A percentile compares a stretch with the other conserved stretches of the same genome.
Conservation (phyloP, 78 protist species). For the Isochrysis galbana region DNA sequence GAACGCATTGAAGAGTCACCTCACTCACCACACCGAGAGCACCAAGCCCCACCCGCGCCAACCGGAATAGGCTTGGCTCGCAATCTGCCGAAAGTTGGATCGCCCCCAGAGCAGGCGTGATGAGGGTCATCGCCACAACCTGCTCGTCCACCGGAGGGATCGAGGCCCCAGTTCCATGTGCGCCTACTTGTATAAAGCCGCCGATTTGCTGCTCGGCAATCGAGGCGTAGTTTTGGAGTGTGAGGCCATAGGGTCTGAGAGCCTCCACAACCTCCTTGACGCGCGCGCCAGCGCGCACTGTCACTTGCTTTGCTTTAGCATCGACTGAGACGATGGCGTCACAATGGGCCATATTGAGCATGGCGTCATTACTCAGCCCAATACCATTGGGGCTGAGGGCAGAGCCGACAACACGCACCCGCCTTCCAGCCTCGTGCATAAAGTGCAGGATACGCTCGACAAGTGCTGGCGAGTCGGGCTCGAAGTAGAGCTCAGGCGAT, state of each 20-base stretch:
- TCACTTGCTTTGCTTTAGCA: background rate
- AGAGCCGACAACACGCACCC: background rate
- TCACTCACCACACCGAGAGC: slow-evolving; percentile 28
- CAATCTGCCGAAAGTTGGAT: background rate
- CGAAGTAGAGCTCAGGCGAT: background rate
- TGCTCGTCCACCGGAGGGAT: slow-evolving; percentile 34
- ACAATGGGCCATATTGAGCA: slow-evolving; percentile 11
- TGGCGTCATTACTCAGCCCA: background rate
- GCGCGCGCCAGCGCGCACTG: slow-evolving; percentile 29
- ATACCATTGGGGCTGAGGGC: slow-evolving; percentile 14
- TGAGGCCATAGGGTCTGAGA: slow-evolving; percentile 31
- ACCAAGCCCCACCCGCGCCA: slow-evolving; percentile 35
- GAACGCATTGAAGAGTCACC: slow-evolving; percentile 46
- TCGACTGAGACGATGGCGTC: background rate
- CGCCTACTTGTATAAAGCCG: slow-evolving; percentile 14
- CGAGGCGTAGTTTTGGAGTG: slow-evolving; percentile 38
- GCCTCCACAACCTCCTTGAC: slow-evolving; percentile 27
- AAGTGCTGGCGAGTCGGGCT: background rate
- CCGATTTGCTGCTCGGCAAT: slow-evolving; percentile 38
- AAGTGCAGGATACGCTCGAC: background rate
- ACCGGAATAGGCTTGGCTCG: background rate
- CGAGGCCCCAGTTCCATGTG: slow-evolving; percentile 32
- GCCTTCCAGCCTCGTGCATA: background rate
- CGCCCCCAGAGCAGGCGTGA: slow-evolving; percentile 18
- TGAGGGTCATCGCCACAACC: background rate